A percentile compares a stretch with the other conserved stretches of the same genome.
Evolutionary conservation across 179 eudicot species (phyloP).

Genomic region (Patellifolia procumbens): DNA sequence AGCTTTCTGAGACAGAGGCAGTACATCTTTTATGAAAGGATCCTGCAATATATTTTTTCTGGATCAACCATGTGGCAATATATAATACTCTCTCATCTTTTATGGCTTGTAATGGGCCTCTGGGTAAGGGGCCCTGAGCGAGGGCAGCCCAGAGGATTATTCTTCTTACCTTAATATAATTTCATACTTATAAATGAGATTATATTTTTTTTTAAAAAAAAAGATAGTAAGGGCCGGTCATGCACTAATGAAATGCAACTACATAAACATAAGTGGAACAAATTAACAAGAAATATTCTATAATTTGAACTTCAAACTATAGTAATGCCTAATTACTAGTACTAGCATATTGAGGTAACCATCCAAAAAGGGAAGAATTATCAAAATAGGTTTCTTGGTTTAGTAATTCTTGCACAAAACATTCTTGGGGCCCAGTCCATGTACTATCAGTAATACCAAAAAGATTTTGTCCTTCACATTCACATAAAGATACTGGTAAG

Average conservation of each 20-base stretch:
- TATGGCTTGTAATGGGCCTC: no score
- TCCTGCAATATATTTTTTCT: no score
- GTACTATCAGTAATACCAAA: not conserved
- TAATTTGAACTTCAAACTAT: not conserved
- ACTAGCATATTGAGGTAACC: not conserved
- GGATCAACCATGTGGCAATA: no score
- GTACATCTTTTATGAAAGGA: no score
- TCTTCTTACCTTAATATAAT: no score
- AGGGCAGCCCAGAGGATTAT: no score
- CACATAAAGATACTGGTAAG: slow-evolving; percentile 8
- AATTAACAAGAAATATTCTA: not conserved
- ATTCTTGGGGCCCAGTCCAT: not conserved
- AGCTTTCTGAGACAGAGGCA: no score
- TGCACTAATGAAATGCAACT: not conserved
- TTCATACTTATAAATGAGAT: no score
- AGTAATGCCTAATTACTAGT: not conserved
- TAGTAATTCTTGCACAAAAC: not conserved
- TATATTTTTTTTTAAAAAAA: no score
- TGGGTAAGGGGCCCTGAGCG: no score
- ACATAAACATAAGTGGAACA: not conserved
- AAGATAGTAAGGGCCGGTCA: not conserved
- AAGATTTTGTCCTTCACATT: slow-evolving; percentile 21
- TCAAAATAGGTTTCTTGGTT: slow-evolving; percentile 1
- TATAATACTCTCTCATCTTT: no score
- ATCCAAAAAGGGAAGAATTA: not conserved